A percentile compares a stretch with the other conserved stretches of the same genome.
Conservation (phyloP, 1,284 basidiomycete genomes). For the Rhodotorula sp. region DNA sequence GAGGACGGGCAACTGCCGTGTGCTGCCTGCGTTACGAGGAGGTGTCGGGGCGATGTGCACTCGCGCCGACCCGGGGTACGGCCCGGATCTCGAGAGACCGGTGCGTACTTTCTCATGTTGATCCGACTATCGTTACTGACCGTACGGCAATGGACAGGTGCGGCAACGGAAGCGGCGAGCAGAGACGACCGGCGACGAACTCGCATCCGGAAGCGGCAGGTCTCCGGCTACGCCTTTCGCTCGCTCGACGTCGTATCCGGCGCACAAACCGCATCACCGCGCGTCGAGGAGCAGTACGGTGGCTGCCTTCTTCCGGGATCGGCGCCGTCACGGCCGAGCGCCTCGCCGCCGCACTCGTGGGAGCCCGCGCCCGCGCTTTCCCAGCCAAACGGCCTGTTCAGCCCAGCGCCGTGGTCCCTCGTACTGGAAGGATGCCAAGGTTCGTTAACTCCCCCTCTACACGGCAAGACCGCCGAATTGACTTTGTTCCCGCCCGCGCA, state of each 20-base stretch:
- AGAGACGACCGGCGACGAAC: not conserved
- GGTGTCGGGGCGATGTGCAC: not conserved
- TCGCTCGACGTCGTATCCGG: no score
- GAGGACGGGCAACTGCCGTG: slow-evolving; percentile 8
- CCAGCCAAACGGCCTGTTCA: not conserved
- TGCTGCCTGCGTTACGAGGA: slow-evolving; percentile 3
- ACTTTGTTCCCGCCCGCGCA: not conserved
- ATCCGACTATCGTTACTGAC: not conserved
- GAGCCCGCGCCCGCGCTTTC: not conserved
- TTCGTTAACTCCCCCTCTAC: not conserved
- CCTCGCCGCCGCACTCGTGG: not conserved
- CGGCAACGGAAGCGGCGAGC: slow-evolving; percentile 4
- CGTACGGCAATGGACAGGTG: not conserved
- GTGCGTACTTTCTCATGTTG: not conserved
- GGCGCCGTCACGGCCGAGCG: not conserved
- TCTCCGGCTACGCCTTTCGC: not conserved
- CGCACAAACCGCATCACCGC: no score
- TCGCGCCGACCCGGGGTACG: slow-evolving; percentile 3
- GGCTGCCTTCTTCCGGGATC: not conserved
- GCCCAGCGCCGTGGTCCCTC: not conserved
- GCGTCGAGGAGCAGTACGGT: no score
- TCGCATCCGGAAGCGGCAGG: no score
- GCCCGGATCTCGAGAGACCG: not conserved
- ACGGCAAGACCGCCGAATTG: not conserved
- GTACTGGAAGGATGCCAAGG: not conserved